Conservation (phyloP, 345 rosid species). For the Corchorus olitorius region DNA sequence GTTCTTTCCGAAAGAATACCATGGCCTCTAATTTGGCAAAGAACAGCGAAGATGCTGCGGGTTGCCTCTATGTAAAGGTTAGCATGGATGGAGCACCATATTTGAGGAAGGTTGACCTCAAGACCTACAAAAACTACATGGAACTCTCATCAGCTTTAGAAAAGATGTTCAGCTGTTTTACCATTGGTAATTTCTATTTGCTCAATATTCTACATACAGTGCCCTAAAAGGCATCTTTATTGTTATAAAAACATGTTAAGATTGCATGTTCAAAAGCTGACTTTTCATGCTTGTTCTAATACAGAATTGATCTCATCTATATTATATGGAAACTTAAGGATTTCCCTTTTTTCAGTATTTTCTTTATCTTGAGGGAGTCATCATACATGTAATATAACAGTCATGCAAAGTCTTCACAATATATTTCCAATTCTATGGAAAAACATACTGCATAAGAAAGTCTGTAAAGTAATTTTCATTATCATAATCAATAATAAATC, state of each 20-base stretch:
- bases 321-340: no score
- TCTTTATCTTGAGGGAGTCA: no score
- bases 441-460: background rate
- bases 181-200: conserved; percentile 37
- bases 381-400: no score
- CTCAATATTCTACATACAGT: conserved; percentile 32
- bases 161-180: conserved; percentile 56
- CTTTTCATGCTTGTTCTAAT: background rate
- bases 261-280: background rate
- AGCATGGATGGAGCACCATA: conserved; percentile 89
- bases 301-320: no score
- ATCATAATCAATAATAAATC: background rate
- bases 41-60: conserved; percentile 44
- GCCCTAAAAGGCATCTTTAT: background rate
- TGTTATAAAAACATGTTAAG: background rate
- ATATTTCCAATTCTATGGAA: no score
- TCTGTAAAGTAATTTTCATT: background rate
- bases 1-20: conserved; percentile 73
- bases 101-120: conserved; percentile 72
- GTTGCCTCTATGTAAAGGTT: conserved; percentile 61
- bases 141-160: conserved; percentile 59
- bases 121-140: conserved; percentile 51
- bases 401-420: no score
- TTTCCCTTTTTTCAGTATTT: no score
- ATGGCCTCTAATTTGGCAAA: conserved; percentile 36